Evolutionary conservation across 768 basidiomycete genomes (phyloP).

Genomic region (Serendipita sp.): DNA sequence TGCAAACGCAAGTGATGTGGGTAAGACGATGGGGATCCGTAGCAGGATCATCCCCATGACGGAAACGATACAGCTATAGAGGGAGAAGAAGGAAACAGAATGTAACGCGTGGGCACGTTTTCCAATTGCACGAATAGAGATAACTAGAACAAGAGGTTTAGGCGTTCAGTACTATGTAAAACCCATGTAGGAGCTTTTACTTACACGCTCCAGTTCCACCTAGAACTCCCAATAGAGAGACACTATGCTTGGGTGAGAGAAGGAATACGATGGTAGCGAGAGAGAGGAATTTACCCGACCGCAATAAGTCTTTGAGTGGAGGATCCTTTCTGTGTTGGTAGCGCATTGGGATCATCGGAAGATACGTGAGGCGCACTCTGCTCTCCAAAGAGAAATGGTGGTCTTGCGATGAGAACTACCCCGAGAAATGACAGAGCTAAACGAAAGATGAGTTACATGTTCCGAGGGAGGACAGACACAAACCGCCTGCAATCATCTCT

Average conservation of each 20-base stretch:
- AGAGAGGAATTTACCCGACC: conserved; percentile 29
- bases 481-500: conserved; percentile 41
- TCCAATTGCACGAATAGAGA: conserved; percentile 50
- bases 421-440: conserved; percentile 43
- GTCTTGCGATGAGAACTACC: conserved; percentile 68
- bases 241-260: conserved; percentile 20
- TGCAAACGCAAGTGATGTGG: conserved; percentile 8
- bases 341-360: neutral
- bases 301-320: conserved; percentile 35
- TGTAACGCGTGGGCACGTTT: conserved; percentile 63
- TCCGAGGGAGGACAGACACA: conserved; percentile 7
- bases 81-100: conserved; percentile 47
- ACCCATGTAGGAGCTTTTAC: conserved; percentile 15
- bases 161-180: neutral
- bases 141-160: conserved; percentile 20
- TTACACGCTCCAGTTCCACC: conserved; percentile 54
- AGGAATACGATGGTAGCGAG: neutral
- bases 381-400: conserved; percentile 51
- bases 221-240: conserved; percentile 48
- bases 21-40: conserved; percentile 16
- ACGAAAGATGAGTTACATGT: neutral
- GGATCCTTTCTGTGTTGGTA: conserved; percentile 12
- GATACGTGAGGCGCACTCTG: too few relatives aligned
- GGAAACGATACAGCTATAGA: conserved; percentile 32
- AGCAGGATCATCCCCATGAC: conserved; percentile 17